Conservation (phyloP, 2,329 filamentous ascomycete species). For the Sclerotiophoma versabilis region DNA sequence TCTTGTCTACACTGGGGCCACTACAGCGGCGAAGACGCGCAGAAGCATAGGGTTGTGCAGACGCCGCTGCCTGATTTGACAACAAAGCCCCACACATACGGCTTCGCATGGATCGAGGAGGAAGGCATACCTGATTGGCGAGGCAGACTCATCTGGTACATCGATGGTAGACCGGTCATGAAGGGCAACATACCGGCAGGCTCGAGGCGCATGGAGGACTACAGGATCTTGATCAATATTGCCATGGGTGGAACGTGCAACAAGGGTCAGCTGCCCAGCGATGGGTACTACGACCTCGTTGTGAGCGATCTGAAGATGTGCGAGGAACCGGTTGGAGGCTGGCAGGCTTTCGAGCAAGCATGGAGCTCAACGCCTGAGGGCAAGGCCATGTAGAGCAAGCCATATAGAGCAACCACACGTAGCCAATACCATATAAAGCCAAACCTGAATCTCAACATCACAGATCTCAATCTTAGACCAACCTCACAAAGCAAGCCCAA, state of each 20-base stretch:
- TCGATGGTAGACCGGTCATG: constrained; percentile 65
- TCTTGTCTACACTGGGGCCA: constrained; percentile 67
- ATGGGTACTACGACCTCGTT: constrained; percentile 65
- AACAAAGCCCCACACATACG: constrained; percentile 58
- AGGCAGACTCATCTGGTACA: constrained; percentile 64
- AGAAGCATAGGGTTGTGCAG: constrained; percentile 64
- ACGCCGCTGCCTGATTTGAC: constrained; percentile 60
- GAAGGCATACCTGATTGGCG: constrained; percentile 51
- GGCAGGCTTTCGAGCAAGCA: constrained; percentile 61
- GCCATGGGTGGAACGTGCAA: constrained; percentile 69
- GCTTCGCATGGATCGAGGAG: constrained; percentile 64
- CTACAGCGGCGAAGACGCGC: constrained; percentile 60
- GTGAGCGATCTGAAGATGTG: constrained; percentile 61
- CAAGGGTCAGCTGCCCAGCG: constrained; percentile 57
- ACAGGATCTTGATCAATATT: constrained; percentile 65
- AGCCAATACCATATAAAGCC: too few relatives aligned
- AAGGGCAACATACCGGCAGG: constrained; percentile 61
- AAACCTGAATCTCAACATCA: too few relatives aligned
- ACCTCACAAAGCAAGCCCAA: too few relatives aligned
- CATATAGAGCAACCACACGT: too few relatives aligned
- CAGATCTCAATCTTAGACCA: too few relatives aligned
- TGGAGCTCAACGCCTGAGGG: constrained; percentile 52
- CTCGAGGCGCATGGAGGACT: constrained; percentile 63
- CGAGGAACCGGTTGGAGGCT: constrained; percentile 63
- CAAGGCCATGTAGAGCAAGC: constrained; percentile 40